Evolutionary conservation across 2,329 filamentous ascomycete genomes (phyloP), one percentile per base, ranked within the genome.

Genomic region (Arthrocladium fulminans): DNA sequence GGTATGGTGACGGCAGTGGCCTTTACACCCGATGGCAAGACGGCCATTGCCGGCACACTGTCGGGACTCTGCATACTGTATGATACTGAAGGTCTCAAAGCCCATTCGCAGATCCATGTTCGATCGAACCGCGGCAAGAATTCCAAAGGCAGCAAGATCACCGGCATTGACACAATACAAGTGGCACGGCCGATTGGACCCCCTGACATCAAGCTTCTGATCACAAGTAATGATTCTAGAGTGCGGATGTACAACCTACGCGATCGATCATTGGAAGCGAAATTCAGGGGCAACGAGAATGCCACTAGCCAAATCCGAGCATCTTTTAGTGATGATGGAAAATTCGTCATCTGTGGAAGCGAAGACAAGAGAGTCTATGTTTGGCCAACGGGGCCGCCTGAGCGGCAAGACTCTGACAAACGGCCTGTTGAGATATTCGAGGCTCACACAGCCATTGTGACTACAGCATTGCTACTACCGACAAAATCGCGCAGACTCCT

Each of bases 141-240:
- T 61, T 85, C 89, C 3, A 96, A 94, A 64, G 90, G 90, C 4
- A 95, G 88, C 70, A 98, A 98, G 64, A 95, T 98, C 57, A 97
- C 92, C 0, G 89, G 88, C 5, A 95, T 98, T 46, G 82, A 90
- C 60, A 84, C 88, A 0, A 81, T 83, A 54, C 66, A 70, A 13
- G 72, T 80, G 42, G 80, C 81, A 3, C 72, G 74, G 2, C 69
- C 74, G 19, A 70, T 76, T 44, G 69, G 71, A 2, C 76, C 76
- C 29, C 79, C 79, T 1, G 84, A 89, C 46, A 76, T 87, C 44
- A 94, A 94, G 60, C 72, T 98, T 2, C 72, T 98, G 5, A 81
- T 98, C 49, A 94, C 88, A 1, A 96, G 89, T 57, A 98, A 97
- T 59, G 92, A 98, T 63, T 96, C 90, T 1, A 80, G 92, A 19